These are phyloP conservation scores for Fusarium dimerum DNA, from an alignment of 2,329 filamentous ascomycete species.

Conservation along the genomic window DNA sequence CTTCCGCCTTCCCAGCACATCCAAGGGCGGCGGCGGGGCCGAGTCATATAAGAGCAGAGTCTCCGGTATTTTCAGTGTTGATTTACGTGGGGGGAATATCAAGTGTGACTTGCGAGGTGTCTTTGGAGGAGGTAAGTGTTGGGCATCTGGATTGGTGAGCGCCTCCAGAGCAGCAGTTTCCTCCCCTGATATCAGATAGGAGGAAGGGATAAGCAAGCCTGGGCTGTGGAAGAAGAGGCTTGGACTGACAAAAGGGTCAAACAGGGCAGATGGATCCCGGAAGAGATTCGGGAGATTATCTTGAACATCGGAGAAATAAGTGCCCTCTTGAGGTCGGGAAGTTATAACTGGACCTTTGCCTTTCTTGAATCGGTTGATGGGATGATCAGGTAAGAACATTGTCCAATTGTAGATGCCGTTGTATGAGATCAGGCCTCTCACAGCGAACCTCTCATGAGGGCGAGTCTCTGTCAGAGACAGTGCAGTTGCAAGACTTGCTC, in stretches of 20 bases:
- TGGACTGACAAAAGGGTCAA: constrained; percentile 62
- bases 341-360: constrained; percentile 14
- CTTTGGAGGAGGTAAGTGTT: constrained; percentile 16
- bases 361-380: constrained; percentile 7
- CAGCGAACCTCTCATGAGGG: constrained; percentile 42
- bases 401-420: constrained; percentile 69
- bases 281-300: constrained; percentile 48
- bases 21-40: constrained; percentile 18
- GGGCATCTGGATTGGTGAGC: constrained; percentile 22
- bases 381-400: constrained; percentile 56
- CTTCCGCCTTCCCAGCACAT: constrained; percentile 16
- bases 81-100: constrained; percentile 49
- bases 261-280: constrained; percentile 47
- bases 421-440: constrained; percentile 56
- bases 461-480: constrained; percentile 59
- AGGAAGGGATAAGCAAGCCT: constrained; percentile 46
- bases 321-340: constrained; percentile 28
- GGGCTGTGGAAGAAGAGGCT: constrained; percentile 59
- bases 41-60: constrained; percentile 50
- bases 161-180: constrained; percentile 27
- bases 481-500: constrained; percentile 57
- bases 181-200: constrained; percentile 41
- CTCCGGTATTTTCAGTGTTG: constrained; percentile 51
- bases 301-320: constrained; percentile 40
- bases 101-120: constrained; percentile 44